Conservation (phyloP, 2,329 filamentous ascomycete species). For the Laburnicola sp. region DNA sequence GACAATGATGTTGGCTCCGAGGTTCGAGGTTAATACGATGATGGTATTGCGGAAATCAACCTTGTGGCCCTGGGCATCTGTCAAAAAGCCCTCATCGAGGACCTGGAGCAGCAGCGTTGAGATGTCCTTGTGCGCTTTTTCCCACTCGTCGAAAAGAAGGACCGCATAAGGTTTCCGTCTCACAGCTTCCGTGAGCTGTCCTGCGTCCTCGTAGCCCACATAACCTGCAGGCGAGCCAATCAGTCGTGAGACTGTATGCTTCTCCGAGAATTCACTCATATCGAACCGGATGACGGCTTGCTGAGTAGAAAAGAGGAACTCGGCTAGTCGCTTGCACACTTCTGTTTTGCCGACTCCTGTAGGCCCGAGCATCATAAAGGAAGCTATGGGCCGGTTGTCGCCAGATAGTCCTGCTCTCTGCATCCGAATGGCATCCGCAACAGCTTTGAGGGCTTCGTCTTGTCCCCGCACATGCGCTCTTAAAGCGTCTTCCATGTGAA, state of each 20-base stretch:
- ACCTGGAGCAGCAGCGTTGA: constrained; percentile 90
- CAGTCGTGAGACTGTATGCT: constrained; percentile 89
- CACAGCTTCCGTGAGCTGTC: constrained; percentile 93
- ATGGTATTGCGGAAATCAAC: constrained; percentile 96
- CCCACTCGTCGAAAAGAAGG: constrained; percentile 93
- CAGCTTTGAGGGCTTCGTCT: constrained; percentile 87
- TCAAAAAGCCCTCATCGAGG: constrained; percentile 93
- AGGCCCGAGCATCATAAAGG: constrained; percentile 96
- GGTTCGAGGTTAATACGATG: constrained; percentile 93
- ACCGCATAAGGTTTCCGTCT: constrained; percentile 94
- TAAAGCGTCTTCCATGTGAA: constrained; percentile 92
- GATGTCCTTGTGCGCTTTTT: constrained; percentile 95
- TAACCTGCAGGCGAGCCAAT: constrained; percentile 95
- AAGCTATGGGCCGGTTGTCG: constrained; percentile 87
- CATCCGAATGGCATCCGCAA: constrained; percentile 90
- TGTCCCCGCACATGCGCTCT: constrained; percentile 85
- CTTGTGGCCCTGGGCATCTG: constrained; percentile 92
- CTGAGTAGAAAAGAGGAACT: constrained; percentile 90
- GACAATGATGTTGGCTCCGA: constrained; percentile 89
- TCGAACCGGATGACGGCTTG: constrained; percentile 91
- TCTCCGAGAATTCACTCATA: constrained; percentile 98
- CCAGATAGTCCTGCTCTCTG: constrained; percentile 90
- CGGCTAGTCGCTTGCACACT: constrained; percentile 92
- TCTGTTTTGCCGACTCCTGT: constrained; percentile 98
- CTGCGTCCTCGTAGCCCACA: constrained; percentile 94